Evolutionary conservation across 148 eudicot genomes (phyloP).

Genomic region (Cornus suecica): DNA sequence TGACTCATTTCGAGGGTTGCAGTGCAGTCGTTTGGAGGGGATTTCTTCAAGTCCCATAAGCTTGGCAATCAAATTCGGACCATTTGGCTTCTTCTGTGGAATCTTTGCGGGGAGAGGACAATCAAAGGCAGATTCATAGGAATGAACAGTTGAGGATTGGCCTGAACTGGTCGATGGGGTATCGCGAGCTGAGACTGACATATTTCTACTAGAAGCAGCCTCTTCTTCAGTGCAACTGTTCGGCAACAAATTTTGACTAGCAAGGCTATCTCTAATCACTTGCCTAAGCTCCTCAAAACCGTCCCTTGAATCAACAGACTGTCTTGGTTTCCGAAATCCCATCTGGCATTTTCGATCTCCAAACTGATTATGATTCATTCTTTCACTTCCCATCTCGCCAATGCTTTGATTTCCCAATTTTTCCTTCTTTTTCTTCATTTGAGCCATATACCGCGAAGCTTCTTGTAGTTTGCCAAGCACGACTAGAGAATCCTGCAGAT

Average conservation of each 20-base stretch:
- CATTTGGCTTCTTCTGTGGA: conserved; percentile 36
- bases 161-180: conserved; percentile 71
- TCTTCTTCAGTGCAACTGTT: conserved; percentile 29
- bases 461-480: conserved; percentile 66
- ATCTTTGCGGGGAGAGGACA: conserved; percentile 39
- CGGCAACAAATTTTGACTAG: conserved; percentile 59
- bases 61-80: conserved; percentile 56
- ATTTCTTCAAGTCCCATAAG: conserved; percentile 73
- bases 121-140: conserved; percentile 44
- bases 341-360: conserved; percentile 19
- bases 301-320: conserved; percentile 52
- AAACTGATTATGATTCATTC: conserved; percentile 26
- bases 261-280: conserved; percentile 57
- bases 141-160: conserved; percentile 43
- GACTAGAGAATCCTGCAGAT: conserved; percentile 65
- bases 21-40: conserved; percentile 26
- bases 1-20: conserved; percentile 23
- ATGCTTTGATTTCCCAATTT: conserved; percentile 22
- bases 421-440: conserved; percentile 42
- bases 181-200: conserved; percentile 23
- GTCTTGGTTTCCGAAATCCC: conserved; percentile 33
- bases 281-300: conserved; percentile 57
- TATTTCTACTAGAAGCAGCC: conserved; percentile 28
- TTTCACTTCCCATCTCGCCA: conserved; percentile 25
- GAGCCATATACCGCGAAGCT: conserved; percentile 37